Conservation (phyloP, 371 early-diverging fungal species). For the Mucor lusitanicus region DNA sequence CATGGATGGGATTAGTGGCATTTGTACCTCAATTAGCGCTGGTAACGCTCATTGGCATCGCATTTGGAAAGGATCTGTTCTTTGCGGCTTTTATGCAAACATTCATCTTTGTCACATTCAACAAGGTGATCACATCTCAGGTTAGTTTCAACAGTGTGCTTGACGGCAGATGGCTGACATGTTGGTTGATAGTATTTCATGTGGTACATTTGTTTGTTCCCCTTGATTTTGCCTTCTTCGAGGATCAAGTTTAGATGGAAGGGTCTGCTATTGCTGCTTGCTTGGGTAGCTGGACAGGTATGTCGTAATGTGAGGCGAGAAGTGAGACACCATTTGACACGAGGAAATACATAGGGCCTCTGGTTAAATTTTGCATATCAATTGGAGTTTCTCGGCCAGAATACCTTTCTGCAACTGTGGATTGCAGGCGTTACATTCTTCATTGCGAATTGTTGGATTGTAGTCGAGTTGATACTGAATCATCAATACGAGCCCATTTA, state of each 20-base stretch:
- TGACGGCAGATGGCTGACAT: neutral
- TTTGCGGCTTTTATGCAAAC: constrained; percentile 93
- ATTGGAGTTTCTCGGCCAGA: constrained; percentile 84
- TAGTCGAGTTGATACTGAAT: constrained; percentile 60
- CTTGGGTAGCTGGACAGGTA: constrained; percentile 80
- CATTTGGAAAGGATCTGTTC: constrained; percentile 79
- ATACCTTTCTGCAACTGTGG: constrained; percentile 80
- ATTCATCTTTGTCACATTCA: constrained; percentile 92
- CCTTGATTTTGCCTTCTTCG: constrained; percentile 78
- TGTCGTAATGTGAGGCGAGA: neutral
- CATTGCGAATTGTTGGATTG: constrained; percentile 67
- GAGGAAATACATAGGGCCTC: constrained; percentile 56
- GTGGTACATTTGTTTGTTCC: constrained; percentile 96
- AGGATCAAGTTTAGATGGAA: constrained; percentile 53
- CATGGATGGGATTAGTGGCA: constrained; percentile 56
- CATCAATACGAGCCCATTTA: constrained; percentile 61
- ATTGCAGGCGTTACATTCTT: constrained; percentile 73
- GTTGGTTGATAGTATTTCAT: constrained; percentile 84
- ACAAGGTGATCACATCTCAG: constrained; percentile 98
- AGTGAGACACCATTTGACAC: neutral
- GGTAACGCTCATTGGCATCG: constrained; percentile 61
- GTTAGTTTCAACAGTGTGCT: constrained; percentile 34
- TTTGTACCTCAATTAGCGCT: constrained; percentile 80
- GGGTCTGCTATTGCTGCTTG: constrained; percentile 60
- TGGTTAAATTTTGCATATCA: constrained; percentile 86